Conservation (phyloP, 2,329 filamentous ascomycete genomes). For the Arthrinium puccinioides region DNA sequence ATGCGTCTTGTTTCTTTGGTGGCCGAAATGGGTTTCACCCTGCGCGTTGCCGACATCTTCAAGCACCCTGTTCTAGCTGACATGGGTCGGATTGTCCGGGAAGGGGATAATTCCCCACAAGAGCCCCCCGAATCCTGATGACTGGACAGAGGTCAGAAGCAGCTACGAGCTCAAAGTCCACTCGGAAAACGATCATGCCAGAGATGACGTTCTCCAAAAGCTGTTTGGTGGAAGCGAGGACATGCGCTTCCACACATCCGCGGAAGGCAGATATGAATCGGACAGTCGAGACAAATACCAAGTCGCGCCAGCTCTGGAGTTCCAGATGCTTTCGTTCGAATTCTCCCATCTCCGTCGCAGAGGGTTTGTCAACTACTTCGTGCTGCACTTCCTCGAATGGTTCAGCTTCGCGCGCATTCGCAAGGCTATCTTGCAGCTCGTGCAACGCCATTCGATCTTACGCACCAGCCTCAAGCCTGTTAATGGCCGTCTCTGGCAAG, state of each 20-base stretch:
- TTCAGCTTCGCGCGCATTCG: not conserved
- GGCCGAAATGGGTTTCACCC: constrained; percentile 3
- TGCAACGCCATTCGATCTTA: not conserved
- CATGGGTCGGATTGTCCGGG: no score
- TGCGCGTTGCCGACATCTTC: constrained; percentile 9
- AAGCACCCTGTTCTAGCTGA: constrained; percentile 5
- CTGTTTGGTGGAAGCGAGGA: not conserved
- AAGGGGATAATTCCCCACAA: no score
- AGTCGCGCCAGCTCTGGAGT: not conserved
- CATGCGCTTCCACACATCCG: no score
- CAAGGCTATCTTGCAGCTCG: not conserved
- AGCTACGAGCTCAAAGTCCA: no score
- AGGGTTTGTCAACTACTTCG: not conserved
- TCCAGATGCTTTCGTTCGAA: not conserved
- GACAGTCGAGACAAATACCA: no score
- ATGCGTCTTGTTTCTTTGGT: constrained; percentile 10
- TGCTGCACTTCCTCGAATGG: not conserved
- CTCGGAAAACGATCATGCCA: not conserved
- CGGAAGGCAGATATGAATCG: no score
- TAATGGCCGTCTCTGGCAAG: not conserved
- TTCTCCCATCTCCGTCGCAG: not conserved
- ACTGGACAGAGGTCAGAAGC: no score
- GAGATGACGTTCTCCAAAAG: not conserved
- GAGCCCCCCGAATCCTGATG: no score
- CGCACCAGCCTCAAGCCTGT: not conserved